These are phyloP conservation scores for Elongisporangium undulatum DNA, from an alignment of 352 stramenopile genomes.

Conservation along the genomic window DNA sequence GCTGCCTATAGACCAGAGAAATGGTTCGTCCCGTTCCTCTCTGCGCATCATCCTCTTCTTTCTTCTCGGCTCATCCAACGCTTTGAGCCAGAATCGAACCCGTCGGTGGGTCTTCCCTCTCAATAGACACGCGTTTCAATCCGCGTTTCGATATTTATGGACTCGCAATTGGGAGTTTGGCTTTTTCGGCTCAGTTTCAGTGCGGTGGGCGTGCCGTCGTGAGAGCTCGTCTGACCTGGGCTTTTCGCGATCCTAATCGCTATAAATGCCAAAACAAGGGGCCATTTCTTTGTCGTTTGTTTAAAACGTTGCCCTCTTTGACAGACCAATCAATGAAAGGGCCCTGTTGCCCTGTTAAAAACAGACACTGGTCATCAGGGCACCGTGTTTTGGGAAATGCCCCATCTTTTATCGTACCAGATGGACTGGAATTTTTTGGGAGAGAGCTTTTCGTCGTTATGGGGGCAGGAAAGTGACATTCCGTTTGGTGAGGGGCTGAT, in stretches of 20 bases:
- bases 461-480: not conserved
- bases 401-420: not conserved
- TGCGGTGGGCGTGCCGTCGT: not conserved
- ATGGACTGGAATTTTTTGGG: not conserved
- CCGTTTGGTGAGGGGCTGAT: not conserved
- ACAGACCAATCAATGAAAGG: not conserved
- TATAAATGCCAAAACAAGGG: not conserved
- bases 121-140: not conserved
- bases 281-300: not conserved
- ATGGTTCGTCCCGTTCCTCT: not conserved
- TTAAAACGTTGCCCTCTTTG: not conserved
- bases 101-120: not conserved
- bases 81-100: not conserved
- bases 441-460: constrained; percentile 1
- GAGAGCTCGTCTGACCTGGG: not conserved
- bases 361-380: not conserved
- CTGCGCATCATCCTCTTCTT: not conserved
- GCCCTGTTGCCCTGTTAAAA: not conserved
- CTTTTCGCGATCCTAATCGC: not conserved
- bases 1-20: not conserved
- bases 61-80: not conserved
- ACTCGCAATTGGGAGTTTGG: not conserved
- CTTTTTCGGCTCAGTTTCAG: not conserved
- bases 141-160: not conserved
- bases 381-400: not conserved